Evolutionary conservation across 2,329 filamentous ascomycete species (phyloP).

Genomic region (Aspergillus hortae): DNA sequence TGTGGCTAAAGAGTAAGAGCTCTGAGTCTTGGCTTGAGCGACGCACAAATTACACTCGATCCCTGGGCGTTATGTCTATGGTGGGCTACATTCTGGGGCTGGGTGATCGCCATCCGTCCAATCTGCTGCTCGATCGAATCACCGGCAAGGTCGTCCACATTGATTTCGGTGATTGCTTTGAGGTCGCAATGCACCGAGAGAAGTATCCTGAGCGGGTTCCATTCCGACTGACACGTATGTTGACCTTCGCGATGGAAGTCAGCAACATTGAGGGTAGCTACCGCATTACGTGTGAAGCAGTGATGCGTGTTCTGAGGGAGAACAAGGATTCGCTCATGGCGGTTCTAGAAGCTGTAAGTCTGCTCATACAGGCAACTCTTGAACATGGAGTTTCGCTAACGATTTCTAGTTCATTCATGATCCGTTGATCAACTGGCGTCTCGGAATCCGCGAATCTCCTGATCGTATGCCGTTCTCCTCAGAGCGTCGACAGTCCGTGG

Average conservation of each 20-base stretch:
- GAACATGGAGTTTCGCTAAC: not conserved
- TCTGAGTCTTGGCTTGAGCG: conserved; percentile 97
- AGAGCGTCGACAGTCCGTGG: conserved; percentile 59
- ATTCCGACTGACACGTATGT: conserved; percentile 96
- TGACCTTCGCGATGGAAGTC: conserved; percentile 99
- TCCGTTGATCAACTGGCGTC: conserved; percentile 94
- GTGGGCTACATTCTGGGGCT: conserved; percentile 98
- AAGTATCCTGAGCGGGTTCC: conserved; percentile 97
- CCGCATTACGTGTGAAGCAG: conserved; percentile 95
- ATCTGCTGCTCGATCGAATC: conserved; percentile 92
- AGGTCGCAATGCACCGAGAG: conserved; percentile 98
- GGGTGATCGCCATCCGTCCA: conserved; percentile 94
- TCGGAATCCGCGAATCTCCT: conserved; percentile 62
- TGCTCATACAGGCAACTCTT: not conserved
- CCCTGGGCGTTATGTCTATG: conserved; percentile 99
- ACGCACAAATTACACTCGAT: conserved; percentile 97
- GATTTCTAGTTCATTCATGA: conserved; percentile 85
- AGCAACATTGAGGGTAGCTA: conserved; percentile 99
- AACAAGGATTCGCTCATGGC: conserved; percentile 99
- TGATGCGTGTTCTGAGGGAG: conserved; percentile 92
- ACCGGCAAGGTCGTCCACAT: conserved; percentile 98
- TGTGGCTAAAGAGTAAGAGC: conserved; percentile 98
- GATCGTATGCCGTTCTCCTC: conserved; percentile 58
- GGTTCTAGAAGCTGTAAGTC: conserved; percentile 88
- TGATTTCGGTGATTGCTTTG: conserved; percentile 99